Conservation (phyloP, 2,329 filamentous ascomycete species). For the Coniochaeta sp. region DNA sequence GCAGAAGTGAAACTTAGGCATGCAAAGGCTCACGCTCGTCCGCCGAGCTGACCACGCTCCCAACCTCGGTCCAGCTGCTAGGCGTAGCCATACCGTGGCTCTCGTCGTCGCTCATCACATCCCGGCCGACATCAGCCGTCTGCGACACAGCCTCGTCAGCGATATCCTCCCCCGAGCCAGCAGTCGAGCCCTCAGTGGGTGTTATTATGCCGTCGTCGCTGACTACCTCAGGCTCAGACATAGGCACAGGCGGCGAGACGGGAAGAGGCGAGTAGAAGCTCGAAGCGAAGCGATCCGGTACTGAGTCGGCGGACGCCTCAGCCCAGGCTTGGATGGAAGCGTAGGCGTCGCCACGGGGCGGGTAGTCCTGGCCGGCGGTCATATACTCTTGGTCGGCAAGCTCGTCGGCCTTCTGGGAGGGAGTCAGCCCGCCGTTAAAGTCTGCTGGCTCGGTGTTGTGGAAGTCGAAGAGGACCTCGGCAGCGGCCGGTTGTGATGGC, state of each 20-base stretch:
- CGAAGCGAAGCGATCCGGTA: constrained; percentile 15
- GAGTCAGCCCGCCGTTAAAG: neutral
- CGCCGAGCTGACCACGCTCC: constrained; percentile 47
- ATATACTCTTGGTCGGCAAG: constrained; percentile 41
- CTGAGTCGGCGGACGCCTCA: constrained; percentile 33
- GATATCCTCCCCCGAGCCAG: constrained; percentile 42
- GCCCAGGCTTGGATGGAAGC: constrained; percentile 61
- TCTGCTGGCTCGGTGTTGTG: constrained; percentile 10
- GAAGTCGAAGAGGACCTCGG: constrained; percentile 4
- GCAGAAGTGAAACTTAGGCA: too few relatives aligned
- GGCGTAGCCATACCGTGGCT: constrained; percentile 47
- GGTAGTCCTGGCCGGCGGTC: constrained; percentile 42
- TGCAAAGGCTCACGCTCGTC: neutral
- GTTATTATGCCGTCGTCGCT: constrained; percentile 49
- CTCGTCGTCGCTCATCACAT: constrained; percentile 53
- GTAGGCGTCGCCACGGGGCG: constrained; percentile 41
- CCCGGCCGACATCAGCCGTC: constrained; percentile 30
- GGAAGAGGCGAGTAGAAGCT: constrained; percentile 57
- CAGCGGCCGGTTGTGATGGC: neutral
- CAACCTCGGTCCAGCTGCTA: constrained; percentile 58
- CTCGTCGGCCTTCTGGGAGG: neutral
- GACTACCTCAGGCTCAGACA: constrained; percentile 40
- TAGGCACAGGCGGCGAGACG: constrained; percentile 38
- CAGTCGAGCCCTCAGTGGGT: constrained; percentile 50
- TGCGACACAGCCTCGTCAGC: constrained; percentile 33